Conservation (phyloP, 805 yeast genomes). For the Isabelozyma rhagii region DNA sequence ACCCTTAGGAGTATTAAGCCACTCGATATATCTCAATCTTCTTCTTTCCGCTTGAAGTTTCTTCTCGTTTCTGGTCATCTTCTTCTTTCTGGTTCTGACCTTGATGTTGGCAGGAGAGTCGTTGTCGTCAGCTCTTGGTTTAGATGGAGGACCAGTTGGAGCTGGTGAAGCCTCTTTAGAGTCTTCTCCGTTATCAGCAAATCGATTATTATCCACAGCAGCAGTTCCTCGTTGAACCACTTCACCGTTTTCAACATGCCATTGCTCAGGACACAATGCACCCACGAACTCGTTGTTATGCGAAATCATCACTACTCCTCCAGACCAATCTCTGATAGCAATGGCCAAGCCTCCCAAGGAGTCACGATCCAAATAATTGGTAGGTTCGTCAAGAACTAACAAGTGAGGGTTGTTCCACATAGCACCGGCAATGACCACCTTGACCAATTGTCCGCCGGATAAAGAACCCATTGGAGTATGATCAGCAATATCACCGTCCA, state of each 20-base stretch:
- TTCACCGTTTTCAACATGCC: slow-evolving; percentile 93
- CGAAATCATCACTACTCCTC: slow-evolving; percentile 98
- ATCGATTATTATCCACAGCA: slow-evolving; percentile 71
- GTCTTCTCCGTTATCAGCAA: slow-evolving; percentile 68
- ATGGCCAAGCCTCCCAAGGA: slow-evolving; percentile 96
- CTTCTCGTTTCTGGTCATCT: slow-evolving; percentile 95
- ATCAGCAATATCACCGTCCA: slow-evolving; percentile 97
- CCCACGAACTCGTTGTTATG: slow-evolving; percentile 97
- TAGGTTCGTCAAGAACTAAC: slow-evolving; percentile 95
- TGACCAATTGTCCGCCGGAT: slow-evolving; percentile 97
- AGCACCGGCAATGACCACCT: slow-evolving; percentile 98
- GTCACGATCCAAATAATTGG: slow-evolving; percentile 96
- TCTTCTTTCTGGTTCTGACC: slow-evolving; percentile 90
- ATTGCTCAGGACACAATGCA: slow-evolving; percentile 96
- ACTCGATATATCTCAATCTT: slow-evolving; percentile 87
- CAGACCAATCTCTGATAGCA: slow-evolving; percentile 97
- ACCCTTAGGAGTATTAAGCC: slow-evolving; percentile 96
- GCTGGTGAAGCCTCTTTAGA: slow-evolving; percentile 42
- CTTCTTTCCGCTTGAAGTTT: slow-evolving; percentile 89
- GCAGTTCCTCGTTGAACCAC: slow-evolving; percentile 81
- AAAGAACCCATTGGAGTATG: slow-evolving; percentile 96
- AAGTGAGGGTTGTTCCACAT: slow-evolving; percentile 99
- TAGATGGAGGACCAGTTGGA: slow-evolving; percentile 27
- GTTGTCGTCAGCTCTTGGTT: slow-evolving; percentile 59
- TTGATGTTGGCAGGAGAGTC: slow-evolving; percentile 96